Evolutionary conservation across 2,329 filamentous ascomycete genomes (phyloP).

Genomic region (Fusarium staphyleae): DNA sequence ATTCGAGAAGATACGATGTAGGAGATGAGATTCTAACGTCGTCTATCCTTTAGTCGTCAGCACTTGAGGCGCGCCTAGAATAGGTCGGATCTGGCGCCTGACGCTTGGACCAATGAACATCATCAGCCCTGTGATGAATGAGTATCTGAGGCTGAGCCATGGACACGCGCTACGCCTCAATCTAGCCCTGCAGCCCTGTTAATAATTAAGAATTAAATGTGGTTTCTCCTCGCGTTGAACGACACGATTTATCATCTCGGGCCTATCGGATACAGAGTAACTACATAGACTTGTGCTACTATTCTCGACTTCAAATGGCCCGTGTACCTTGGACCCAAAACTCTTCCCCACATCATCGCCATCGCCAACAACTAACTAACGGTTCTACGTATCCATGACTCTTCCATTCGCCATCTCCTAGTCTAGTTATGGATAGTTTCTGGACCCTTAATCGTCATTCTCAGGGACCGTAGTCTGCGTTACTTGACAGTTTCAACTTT

Average conservation of each 20-base stretch:
- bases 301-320: not conserved
- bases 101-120: not conserved
- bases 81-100: not conserved
- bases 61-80: not conserved
- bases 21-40: not conserved
- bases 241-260: too few relatives aligned
- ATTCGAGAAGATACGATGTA: not conserved
- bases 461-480: not conserved
- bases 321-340: too few relatives aligned
- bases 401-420: constrained; percentile 13
- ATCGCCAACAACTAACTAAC: constrained; percentile 6
- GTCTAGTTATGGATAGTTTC: too few relatives aligned
- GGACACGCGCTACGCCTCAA: too few relatives aligned
- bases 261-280: too few relatives aligned
- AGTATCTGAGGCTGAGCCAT: not conserved
- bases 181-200: too few relatives aligned
- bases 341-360: constrained; percentile 17
- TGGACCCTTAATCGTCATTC: not conserved
- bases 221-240: too few relatives aligned
- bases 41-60: not conserved
- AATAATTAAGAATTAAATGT: too few relatives aligned
- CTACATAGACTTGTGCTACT: too few relatives aligned
- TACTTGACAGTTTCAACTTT: not conserved
- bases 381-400: constrained; percentile 24
- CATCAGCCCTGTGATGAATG: not conserved